Evolutionary conservation across 768 basidiomycete species (phyloP).

Genomic region (Suillus occidentalis): DNA sequence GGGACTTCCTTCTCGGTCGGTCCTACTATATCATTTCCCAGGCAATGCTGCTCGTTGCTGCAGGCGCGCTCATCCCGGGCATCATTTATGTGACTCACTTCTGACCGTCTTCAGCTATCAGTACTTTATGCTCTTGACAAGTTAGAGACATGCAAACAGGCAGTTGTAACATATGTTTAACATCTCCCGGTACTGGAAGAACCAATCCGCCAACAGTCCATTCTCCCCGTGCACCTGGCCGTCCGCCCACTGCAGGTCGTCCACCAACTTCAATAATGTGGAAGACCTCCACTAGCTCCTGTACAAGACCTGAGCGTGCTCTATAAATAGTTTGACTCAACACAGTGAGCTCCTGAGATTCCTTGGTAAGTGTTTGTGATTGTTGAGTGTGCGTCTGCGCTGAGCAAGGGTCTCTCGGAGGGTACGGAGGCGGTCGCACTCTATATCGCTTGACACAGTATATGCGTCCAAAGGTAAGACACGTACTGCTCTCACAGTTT

Average conservation of each 20-base stretch:
- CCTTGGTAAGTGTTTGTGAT: slow-evolving; percentile 31
- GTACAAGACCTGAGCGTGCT: slow-evolving; percentile 71
- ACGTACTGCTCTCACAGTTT: slow-evolving; percentile 65
- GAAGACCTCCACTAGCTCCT: slow-evolving; percentile 84
- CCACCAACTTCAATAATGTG: slow-evolving; percentile 81
- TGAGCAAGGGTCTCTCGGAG: slow-evolving; percentile 61
- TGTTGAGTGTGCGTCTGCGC: slow-evolving; percentile 63
- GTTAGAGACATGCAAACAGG: too few species aligned
- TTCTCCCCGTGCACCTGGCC: slow-evolving; percentile 74
- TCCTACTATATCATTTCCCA: too few species aligned
- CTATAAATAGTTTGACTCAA: slow-evolving; percentile 59
- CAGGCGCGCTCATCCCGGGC: too few species aligned
- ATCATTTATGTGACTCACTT: too few species aligned
- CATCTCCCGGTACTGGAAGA: slow-evolving; percentile 81
- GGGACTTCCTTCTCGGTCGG: too few species aligned
- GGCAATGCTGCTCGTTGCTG: too few species aligned
- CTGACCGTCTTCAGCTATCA: too few species aligned
- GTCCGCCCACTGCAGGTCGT: slow-evolving; percentile 70
- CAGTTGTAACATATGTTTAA: slow-evolving; percentile 52
- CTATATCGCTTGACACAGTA: slow-evolving; percentile 32
- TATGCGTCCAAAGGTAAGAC: background rate
- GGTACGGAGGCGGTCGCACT: slow-evolving; percentile 59
- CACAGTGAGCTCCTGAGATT: slow-evolving; percentile 45
- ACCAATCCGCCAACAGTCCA: slow-evolving; percentile 84
- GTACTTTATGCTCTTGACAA: too few species aligned